A percentile compares a stretch with the other conserved stretches of the same genome.
These are phyloP conservation scores for Candida sojae DNA, from an alignment of 1,139 yeast species.

Conservation along the genomic window DNA sequence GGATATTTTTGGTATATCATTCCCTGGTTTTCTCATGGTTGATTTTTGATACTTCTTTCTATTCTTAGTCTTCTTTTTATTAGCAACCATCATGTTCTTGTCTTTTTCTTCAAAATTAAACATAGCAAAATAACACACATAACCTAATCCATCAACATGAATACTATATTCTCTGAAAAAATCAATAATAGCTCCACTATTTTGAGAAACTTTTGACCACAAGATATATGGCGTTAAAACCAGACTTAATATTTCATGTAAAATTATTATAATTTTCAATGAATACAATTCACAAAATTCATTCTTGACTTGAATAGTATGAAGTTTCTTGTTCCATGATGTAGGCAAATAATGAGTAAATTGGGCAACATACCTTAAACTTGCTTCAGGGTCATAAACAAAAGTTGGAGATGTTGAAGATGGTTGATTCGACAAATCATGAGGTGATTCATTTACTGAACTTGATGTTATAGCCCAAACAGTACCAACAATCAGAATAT, in stretches of 20 bases:
- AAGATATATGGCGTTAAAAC: constrained; percentile 83
- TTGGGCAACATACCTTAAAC: constrained; percentile 73
- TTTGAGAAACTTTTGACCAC: constrained; percentile 77
- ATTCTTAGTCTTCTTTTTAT: constrained; percentile 27
- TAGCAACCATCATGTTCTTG: constrained; percentile 47
- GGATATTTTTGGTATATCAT: constrained; percentile 11
- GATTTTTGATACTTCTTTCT: constrained; percentile 14
- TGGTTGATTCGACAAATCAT: constrained; percentile 31
- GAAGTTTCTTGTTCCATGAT: constrained; percentile 82
- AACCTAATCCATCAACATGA: constrained; percentile 92
- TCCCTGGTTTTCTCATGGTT: constrained; percentile 4
- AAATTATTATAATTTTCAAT: constrained; percentile 67
- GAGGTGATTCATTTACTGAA: constrained; percentile 21
- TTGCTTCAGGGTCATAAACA: constrained; percentile 88
- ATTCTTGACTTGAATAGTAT: constrained; percentile 76
- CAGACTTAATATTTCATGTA: constrained; percentile 79
- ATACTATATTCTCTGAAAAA: constrained; percentile 87
- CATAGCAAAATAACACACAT: constrained; percentile 92
- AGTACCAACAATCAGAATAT: constrained; percentile 83
- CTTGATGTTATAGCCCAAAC: constrained; percentile 66
- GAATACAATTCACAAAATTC: constrained; percentile 83
- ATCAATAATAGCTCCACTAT: constrained; percentile 77
- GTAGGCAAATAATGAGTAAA: constrained; percentile 89
- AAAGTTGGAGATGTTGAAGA: constrained; percentile 40
- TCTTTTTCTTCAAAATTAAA: constrained; percentile 72